Evolutionary conservation across 2,329 filamentous ascomycete genomes (phyloP).

Genomic region (Aspergillus floridensis): DNA sequence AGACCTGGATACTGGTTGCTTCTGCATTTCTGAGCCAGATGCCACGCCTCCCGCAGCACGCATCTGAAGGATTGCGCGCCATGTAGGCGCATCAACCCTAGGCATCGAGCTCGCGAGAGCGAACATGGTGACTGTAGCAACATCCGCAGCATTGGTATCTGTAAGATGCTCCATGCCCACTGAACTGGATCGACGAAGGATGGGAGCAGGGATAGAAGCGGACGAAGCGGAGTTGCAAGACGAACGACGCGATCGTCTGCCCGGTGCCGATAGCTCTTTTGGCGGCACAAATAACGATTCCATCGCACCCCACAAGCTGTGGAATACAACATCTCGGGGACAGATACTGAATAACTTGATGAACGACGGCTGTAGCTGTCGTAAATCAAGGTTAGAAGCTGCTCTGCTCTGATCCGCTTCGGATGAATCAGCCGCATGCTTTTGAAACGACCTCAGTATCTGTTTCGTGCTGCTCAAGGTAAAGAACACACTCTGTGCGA

Average conservation of each 20-base stretch:
- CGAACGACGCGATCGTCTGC: slow-evolving; percentile 31
- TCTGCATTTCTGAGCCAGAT: slow-evolving; percentile 38
- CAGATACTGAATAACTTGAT: slow-evolving; percentile 37
- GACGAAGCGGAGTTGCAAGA: slow-evolving; percentile 28
- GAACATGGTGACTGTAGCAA: slow-evolving; percentile 39
- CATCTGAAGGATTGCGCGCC: slow-evolving; percentile 44
- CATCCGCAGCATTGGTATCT: slow-evolving; percentile 40
- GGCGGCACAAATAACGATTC: slow-evolving; percentile 42
- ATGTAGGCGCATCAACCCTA: slow-evolving; percentile 35
- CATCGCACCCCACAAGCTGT: slow-evolving; percentile 43
- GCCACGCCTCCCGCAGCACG: slow-evolving; percentile 40
- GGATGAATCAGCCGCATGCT: slow-evolving; percentile 11
- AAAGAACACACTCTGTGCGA: slow-evolving; percentile 47
- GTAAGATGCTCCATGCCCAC: slow-evolving; percentile 33
- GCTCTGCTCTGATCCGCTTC: slow-evolving; percentile 3
- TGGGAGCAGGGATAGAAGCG: slow-evolving; percentile 20
- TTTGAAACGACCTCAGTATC: slow-evolving; percentile 42
- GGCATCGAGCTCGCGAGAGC: slow-evolving; percentile 40
- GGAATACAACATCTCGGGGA: slow-evolving; percentile 41
- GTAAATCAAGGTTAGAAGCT: slow-evolving; percentile 27
- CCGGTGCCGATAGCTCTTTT: slow-evolving; percentile 32
- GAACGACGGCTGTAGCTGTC: slow-evolving; percentile 33
- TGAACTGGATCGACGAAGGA: slow-evolving; percentile 28
- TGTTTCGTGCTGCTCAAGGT: slow-evolving; percentile 41
- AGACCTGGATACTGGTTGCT: slow-evolving; percentile 28